Conservation (phyloP, 257 asterid species). For the Thymus quinquecostatus region DNA sequence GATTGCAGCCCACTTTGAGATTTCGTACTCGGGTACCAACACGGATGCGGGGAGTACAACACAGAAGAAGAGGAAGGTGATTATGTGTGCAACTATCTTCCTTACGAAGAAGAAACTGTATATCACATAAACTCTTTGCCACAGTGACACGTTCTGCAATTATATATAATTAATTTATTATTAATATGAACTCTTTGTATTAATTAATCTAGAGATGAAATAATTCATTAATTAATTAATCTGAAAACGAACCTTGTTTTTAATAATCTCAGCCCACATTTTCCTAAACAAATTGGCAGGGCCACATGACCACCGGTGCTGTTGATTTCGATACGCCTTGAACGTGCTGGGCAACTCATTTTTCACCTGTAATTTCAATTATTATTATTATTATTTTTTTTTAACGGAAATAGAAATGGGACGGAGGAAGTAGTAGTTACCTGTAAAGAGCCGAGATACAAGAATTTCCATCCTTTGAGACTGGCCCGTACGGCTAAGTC, state of each 20-base stretch:
- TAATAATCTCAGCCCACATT: slow-evolving; percentile 69
- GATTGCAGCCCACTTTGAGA: too few species aligned
- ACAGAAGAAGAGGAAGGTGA: slow-evolving; percentile 92
- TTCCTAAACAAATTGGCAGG: slow-evolving; percentile 89
- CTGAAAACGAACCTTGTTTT: slow-evolving; percentile 69
- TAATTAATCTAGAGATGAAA: too few species aligned
- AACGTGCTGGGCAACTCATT: slow-evolving; percentile 89
- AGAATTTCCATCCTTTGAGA: slow-evolving; percentile 70
- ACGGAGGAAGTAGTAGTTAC: slow-evolving; percentile 27
- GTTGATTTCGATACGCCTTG: slow-evolving; percentile 86
- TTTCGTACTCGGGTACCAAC: slow-evolving; percentile 84
- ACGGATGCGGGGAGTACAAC: slow-evolving; percentile 81
- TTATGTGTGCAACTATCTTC: slow-evolving; percentile 92
- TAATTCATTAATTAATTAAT: slow-evolving; percentile 24
- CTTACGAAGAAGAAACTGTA: slow-evolving; percentile 87
- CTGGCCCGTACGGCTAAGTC: slow-evolving; percentile 69
- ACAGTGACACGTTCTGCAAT: slow-evolving; percentile 79
- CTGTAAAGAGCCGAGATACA: too few species aligned
- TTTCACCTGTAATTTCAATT: too few species aligned
- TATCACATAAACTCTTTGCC: slow-evolving; percentile 76
- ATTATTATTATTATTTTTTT: too few species aligned
- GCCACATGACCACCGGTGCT: slow-evolving; percentile 93
- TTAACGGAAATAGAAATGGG: too few species aligned
- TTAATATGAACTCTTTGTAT: too few species aligned
- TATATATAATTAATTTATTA: too few species aligned